Conservation (phyloP, 2,329 filamentous ascomycete genomes). For the Aureobasidium pullulans region DNA sequence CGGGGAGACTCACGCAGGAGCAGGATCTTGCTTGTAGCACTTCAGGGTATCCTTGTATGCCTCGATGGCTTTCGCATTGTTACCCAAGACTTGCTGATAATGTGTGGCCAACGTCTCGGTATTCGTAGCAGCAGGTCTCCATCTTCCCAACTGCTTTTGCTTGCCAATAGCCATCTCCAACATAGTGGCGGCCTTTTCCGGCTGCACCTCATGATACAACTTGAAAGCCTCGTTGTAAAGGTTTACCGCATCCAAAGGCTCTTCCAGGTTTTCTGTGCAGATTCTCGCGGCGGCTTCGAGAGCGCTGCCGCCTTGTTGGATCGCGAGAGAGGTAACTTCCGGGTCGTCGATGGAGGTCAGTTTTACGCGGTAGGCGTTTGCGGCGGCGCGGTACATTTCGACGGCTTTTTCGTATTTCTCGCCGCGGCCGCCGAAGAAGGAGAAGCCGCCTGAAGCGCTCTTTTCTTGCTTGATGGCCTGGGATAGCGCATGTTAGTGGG, state of each 20-base stretch:
- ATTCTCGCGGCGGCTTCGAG: constrained; percentile 81
- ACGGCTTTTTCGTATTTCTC: constrained; percentile 88
- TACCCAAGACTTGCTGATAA: constrained; percentile 73
- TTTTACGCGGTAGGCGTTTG: constrained; percentile 59
- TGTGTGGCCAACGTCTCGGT: constrained; percentile 84
- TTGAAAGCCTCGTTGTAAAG: constrained; percentile 88
- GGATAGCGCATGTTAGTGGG: neutral
- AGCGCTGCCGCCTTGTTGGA: constrained; percentile 70
- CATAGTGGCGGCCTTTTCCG: constrained; percentile 73
- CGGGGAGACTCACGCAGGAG: constrained; percentile 57
- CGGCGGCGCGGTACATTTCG: constrained; percentile 80
- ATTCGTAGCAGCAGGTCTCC: constrained; percentile 80
- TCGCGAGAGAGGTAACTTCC: neutral
- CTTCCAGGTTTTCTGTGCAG: constrained; percentile 72
- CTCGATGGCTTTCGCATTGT: constrained; percentile 69
- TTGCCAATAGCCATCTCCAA: constrained; percentile 73
- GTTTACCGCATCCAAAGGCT: constrained; percentile 88
- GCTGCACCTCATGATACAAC: constrained; percentile 79
- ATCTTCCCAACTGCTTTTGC: constrained; percentile 85
- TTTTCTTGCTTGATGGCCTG: constrained; percentile 81
- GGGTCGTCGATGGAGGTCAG: constrained; percentile 6
- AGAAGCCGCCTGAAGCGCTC: constrained; percentile 72
- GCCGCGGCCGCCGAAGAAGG: constrained; percentile 76
- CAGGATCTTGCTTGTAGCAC: constrained; percentile 86
- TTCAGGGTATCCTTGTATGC: constrained; percentile 66